Evolutionary conservation across 2,329 filamentous ascomycete species (phyloP).

Genomic region (Ceratocystis smalleyi): DNA sequence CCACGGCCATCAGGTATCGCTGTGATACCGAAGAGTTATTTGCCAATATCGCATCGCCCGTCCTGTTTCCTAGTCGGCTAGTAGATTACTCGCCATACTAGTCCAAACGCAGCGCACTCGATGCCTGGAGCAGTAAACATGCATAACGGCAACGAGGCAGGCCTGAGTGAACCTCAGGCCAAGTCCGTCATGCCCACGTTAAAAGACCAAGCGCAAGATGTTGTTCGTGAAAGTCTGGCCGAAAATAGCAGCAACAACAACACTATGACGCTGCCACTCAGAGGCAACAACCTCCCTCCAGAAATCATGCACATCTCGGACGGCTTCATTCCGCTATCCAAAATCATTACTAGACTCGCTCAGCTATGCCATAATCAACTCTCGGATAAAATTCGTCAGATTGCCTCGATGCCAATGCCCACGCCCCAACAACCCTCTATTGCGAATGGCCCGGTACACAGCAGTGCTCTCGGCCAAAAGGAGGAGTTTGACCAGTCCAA

Average conservation of each 20-base stretch:
- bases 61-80: no score
- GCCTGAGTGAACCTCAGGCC: conserved; percentile 24
- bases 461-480: conserved; percentile 19
- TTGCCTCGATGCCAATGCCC: conserved; percentile 53
- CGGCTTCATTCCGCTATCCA: conserved; percentile 60
- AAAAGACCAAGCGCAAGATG: conserved; percentile 20
- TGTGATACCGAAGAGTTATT: no score
- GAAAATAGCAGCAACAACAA: conserved; percentile 8
- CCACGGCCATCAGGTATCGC: no score
- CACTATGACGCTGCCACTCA: conserved; percentile 18
- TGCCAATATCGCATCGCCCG: no score
- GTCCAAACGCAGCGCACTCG: conserved; percentile 18
- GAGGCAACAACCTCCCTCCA: conserved; percentile 44
- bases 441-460: conserved; percentile 34
- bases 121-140: conserved; percentile 42
- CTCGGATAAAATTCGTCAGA: conserved; percentile 49
- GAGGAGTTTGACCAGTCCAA: conserved; percentile 36
- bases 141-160: conserved; percentile 31
- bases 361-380: conserved; percentile 73
- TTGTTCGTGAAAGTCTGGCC: background rate
- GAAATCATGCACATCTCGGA: conserved; percentile 57
- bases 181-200: conserved; percentile 24
- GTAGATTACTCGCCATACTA: background rate
- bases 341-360: conserved; percentile 60
- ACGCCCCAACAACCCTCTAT: conserved; percentile 20